Percentiles rank a stretch among this genome's conserved stretches.
These are phyloP conservation scores for Paraconiothyrium sp. DNA, from an alignment of 2,329 filamentous ascomycete species.

Conservation along the genomic window DNA sequence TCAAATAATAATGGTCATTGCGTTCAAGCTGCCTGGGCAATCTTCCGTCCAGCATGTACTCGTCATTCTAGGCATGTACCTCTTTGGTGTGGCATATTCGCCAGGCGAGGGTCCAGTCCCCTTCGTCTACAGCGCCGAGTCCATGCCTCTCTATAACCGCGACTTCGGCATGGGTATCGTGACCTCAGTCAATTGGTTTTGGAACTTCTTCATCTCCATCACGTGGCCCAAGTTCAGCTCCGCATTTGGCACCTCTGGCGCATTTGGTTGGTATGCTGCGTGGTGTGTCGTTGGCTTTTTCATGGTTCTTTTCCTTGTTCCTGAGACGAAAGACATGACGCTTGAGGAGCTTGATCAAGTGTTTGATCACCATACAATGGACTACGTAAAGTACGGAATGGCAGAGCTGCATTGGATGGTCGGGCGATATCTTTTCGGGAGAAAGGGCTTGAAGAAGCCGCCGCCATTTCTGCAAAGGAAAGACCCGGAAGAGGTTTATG, in stretches of 20 bases:
- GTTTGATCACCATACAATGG: conserved; percentile 24
- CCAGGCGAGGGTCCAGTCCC: conserved; percentile 40
- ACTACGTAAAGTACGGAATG: conserved; percentile 25
- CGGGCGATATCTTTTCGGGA: conserved; percentile 19
- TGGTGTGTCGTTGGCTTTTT: conserved; percentile 31
- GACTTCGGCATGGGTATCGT: conserved; percentile 34
- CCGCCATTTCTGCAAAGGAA: conserved; percentile 29
- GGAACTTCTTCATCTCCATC: conserved; percentile 32
- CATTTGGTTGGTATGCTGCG: conserved; percentile 31
- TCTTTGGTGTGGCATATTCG: conserved; percentile 35
- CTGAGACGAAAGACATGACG: conserved; percentile 30
- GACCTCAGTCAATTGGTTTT: conserved; percentile 31
- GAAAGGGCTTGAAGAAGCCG: conserved; percentile 23
- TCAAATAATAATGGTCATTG: conserved; percentile 59
- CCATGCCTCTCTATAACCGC: conserved; percentile 32
- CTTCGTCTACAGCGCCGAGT: conserved; percentile 25
- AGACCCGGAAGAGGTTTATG: conserved; percentile 22
- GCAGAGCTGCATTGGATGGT: conserved; percentile 27
- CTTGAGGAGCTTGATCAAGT: conserved; percentile 32
- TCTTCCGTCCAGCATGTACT: conserved; percentile 27
- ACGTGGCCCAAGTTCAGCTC: conserved; percentile 30
- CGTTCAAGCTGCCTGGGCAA: conserved; percentile 37
- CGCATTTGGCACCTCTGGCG: conserved; percentile 22
- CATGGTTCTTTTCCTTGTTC: conserved; percentile 29
- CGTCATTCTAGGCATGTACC: conserved; percentile 30